Base-by-base conservation (phyloP, 116 monocot species). In the Zostera marina region DNA sequence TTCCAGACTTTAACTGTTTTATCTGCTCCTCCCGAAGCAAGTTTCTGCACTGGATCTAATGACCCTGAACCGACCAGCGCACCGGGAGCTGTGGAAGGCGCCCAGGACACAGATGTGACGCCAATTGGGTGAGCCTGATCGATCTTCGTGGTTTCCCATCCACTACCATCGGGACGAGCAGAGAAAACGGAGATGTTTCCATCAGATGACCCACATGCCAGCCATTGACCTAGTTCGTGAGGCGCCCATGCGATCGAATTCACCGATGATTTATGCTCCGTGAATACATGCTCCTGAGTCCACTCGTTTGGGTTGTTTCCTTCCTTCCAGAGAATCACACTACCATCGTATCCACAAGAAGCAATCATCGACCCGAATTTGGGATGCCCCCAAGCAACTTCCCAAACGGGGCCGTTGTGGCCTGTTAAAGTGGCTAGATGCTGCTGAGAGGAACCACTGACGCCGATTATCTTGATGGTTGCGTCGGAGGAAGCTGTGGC, bases 1-100 rank as follows among this genome's bases (percentile, higher is more conserved):
- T 81, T 85, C 85, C 85, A 81, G 57, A 85, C 77, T 60, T 85
- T 85, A n/a, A 85, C 80, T 0, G 80, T 85, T 67, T 81, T 85
- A 43, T 85, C 85, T 17, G 77, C 77, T 4, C 85, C 85, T 14
- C 85, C 85, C 19, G 81, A 85, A 6, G 70, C 85, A 8, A 85
- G 67, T 49, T 85, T 85, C 52, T 81, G 81, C 1, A 85, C 81
- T 1, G 64, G 73, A 24, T 80, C 81, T 3, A 74, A 26, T 32
- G 21, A 61, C 0, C 76, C 81, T 9, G 81, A 70, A 24, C 81
- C 71, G 3, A 87, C 81, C 2, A 87, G 71, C 0, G 76, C 64
- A 10, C 87, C 81, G 0, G 87, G 87, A 19, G 81, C 78, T 17
- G 73, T 76, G 5, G 87, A 66, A 25, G 87, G 81, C 3, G 87